Evolutionary conservation across 208 protist species (phyloP), one percentile per base, ranked within the genome.

Genomic region (Acanthamoeba healyi): DNA sequence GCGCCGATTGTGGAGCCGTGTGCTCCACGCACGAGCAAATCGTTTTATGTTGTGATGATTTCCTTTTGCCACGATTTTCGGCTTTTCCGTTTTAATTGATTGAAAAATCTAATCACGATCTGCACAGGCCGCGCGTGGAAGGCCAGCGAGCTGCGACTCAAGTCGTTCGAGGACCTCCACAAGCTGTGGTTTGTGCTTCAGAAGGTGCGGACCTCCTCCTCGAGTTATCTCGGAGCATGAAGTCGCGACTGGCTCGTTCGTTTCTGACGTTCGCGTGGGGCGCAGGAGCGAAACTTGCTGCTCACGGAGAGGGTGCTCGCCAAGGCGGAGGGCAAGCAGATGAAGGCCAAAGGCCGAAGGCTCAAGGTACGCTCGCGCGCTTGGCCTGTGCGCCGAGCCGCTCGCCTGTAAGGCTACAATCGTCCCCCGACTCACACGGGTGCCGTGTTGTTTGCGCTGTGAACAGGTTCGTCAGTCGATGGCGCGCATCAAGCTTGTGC

Each of bases 181-280:
- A 95, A 96, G 94, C 93, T 96, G 36, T 96, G 95, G 95, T 91
- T 94, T 54, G 95, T 96, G 49, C 77, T 86, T 34, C 77, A 86
- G 46, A 86, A 86, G 77, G 77, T 86, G 9, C 5, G 67, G 15
- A 2, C 42, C 9, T 51, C 42, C 72, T 10, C 26, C 3, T 38
- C 34, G 34, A 74, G 38, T 74, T 74, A 4, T 26, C 4, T 38
- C 24, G 32, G 24, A n/a, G n/a, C n/a, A n/a, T n/a, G n/a, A 54
- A 54, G 49, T 12, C 49, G 49, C 49, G 14, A 54, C 49, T 1
- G 17, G 49, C 1, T 24, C 2, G 17, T 24, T 54, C 46, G 17
- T 51, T 51, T 51, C n/a, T n/a, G n/a, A n/a, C n/a, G n/a, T n/a
- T n/a, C n/a, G n/a, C n/a, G n/a, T n/a, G n/a, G n/a, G n/a, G n/a